Evolutionary conservation across 495 filamentous ascomycete species (phyloP), one percentile per base, ranked within the genome.

Genomic region (Wilcoxina mikolae): DNA sequence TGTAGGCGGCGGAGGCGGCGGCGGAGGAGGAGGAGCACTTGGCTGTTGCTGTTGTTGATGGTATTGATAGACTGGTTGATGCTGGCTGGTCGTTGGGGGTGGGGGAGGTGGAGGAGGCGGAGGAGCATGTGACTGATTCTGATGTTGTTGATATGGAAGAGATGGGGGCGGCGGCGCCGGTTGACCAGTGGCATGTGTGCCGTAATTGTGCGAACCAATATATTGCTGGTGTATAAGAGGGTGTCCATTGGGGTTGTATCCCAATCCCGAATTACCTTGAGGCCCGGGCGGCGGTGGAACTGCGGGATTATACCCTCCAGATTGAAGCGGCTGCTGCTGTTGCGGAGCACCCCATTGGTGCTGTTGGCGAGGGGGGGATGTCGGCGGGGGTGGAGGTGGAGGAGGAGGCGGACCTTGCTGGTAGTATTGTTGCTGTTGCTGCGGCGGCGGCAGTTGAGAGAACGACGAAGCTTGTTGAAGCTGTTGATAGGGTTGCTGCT

Each of bases 161-260:
- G 44, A 4, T 1, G 56, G 51, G 9, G 60, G 60, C 1, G 60
- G 61, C 0, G 61, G 61, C 9, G 60, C 54, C 3, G 58, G 58
- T n/a, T 26, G 18, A 3, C 51, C 51, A 22, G 51, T 54, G 12
- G 51, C 51, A 35, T 54, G 51, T 5, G 51, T 20, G 1, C 51
- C 41, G 23, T 54, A 54, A 4, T 28, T 22, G 18, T 17, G 5
- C 20, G 27, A 12, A 3, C 25, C 35, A 1, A 23, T 25, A 45
- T 44, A 44, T 17, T 54, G 51, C 9, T 39, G 23, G 28, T 54
- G 23, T 7, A 45, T 25, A 12, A 54, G 12, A 7, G 33, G 33
- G 5, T 12, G 18, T 26, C 38, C 35, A 15, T 54, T 12, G 17
- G 33, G 51, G 12, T 38, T 54, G 27, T 65, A 65, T 5, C n/a